Percentiles rank a stretch among this genome's conserved stretches.
These are phyloP conservation scores for Geranium brycei DNA, from an alignment of 345 rosid genomes.

Conservation along the genomic window DNA sequence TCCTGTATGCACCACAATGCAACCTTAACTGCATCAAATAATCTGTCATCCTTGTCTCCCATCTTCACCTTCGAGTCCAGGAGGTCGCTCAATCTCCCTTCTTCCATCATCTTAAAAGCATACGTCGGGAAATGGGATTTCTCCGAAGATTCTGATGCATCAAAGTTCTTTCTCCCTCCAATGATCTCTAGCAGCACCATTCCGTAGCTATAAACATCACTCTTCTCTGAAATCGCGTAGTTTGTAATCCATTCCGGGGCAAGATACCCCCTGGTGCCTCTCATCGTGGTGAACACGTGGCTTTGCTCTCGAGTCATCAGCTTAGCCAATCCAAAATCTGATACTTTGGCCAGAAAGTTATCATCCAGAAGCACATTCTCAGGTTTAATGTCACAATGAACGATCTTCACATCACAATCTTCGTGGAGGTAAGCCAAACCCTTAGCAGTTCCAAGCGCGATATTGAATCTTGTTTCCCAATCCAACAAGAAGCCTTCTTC, in stretches of 20 bases:
- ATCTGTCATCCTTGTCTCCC: background rate
- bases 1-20: background rate
- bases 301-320: background rate
- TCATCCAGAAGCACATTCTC: conserved; percentile 1
- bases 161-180: background rate
- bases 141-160: background rate
- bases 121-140: background rate
- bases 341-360: background rate
- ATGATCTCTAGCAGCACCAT: background rate
- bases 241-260: background rate
- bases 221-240: background rate
- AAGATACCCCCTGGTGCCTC: background rate
- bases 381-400: conserved; percentile 1
- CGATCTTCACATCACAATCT: background rate
- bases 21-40: background rate
- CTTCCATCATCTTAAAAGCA: background rate
- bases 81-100: background rate
- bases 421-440: background rate
- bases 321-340: conserved; percentile 5
- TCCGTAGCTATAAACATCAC: background rate
- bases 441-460: background rate
- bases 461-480: background rate
- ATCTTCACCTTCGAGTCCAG: background rate
- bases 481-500: background rate
- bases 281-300: background rate